These are phyloP conservation scores for Cryptosporidium muris DNA, from an alignment of 169 alveolate genomes.

Conservation along the genomic window DNA sequence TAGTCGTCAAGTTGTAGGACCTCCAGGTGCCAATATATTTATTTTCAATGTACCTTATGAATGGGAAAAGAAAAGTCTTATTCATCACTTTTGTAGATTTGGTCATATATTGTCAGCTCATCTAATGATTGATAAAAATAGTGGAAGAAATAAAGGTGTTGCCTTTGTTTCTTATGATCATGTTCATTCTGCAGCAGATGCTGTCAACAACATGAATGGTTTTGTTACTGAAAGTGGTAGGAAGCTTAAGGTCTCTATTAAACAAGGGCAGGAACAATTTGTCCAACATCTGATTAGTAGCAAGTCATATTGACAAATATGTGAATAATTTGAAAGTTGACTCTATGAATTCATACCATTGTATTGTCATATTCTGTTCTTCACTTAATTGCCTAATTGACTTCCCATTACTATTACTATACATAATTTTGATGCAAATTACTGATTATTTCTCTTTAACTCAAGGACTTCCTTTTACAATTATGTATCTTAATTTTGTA, in stretches of 20 bases:
- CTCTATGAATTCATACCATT: too few species aligned
- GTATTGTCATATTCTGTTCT: too few species aligned
- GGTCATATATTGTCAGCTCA: slow-evolving; percentile 89
- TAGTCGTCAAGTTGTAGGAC: slow-evolving; percentile 82
- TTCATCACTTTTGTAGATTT: slow-evolving; percentile 83
- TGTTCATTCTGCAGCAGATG: slow-evolving; percentile 88
- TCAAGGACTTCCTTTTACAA: neutral
- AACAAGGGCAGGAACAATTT: slow-evolving; percentile 87
- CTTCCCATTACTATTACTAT: neutral
- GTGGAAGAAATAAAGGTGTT: slow-evolving; percentile 90
- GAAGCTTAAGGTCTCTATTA: slow-evolving; percentile 85
- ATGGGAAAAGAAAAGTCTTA: slow-evolving; percentile 88
- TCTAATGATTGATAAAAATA: slow-evolving; percentile 87
- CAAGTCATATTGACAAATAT: neutral
- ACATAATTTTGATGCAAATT: neutral
- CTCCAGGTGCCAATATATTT: slow-evolving; percentile 92
- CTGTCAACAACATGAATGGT: slow-evolving; percentile 89
- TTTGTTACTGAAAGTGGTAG: slow-evolving; percentile 83
- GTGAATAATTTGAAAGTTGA: neutral
- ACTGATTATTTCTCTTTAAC: neutral
- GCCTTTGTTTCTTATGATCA: slow-evolving; percentile 90
- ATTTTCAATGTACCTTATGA: slow-evolving; percentile 91
- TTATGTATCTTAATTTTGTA: neutral
- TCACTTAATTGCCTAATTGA: too few species aligned
- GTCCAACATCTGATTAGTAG: slow-evolving; percentile 49